Base-by-base conservation (phyloP, 176 grass and related monocot genomes). In the Oryza meyeriana region DNA sequence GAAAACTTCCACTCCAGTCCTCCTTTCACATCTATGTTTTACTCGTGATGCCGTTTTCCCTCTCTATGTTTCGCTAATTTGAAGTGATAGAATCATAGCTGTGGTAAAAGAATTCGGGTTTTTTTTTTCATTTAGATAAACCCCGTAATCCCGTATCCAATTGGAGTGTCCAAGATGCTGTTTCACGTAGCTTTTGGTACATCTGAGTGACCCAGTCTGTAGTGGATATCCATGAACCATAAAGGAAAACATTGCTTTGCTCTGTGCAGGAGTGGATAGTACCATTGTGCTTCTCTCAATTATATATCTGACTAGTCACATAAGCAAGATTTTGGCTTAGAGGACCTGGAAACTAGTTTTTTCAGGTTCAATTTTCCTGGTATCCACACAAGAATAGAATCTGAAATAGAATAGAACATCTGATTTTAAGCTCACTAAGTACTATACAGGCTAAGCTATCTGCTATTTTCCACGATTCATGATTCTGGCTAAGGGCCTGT, bases 61-160 rank as follows among this genome's bases (percentile, higher is more conserved):
- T 67, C 34, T 59, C 52, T 4, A 44, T 61, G 45, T 30, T 67
- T 75, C 32, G 36, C 12, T 75, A 47, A 75, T 69, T 68, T 88
- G 66, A 59, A 79, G 22, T 61, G 36, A 17, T 78, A 0, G 55
- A 10, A 59, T 59, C 2, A 10, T n/a, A 31, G 13, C 13, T 40
- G 48, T 70, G 24, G 47, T 55, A 38, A 16, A 69, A 58, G n/a
- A n/a, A 12, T 12, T 36, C 38, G 18, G 31, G 4, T 7, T 14
- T 24, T 26, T 6, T 71, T 18, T 0, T 40, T 26, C 9, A 13
- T 47, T 17, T 80, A 29, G 25, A 17, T 12, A 30, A 12, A 29
- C 6, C 27, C 42, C 26, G n/a, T n/a, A n/a, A n/a, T n/a, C n/a
- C n/a, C n/a, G 40, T 72, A 22, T 50, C 4, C 27, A 45, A 81